Evolutionary conservation across 805 yeast genomes (phyloP).

Genomic region (Barnettozyma populi): DNA sequence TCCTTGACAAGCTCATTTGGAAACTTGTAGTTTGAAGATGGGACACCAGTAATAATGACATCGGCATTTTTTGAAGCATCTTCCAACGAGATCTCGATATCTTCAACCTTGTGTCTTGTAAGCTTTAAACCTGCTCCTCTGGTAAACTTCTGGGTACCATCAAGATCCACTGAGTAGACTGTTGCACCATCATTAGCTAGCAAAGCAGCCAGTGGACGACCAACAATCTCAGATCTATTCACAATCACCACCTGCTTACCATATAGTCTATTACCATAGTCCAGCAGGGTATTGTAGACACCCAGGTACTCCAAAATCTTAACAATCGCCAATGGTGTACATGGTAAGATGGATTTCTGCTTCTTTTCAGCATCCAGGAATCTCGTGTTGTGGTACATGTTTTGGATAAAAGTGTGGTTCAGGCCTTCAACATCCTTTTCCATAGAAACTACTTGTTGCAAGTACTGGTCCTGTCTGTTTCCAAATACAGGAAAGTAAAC

Average conservation of each 20-base stretch:
- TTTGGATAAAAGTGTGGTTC: conserved; percentile 84
- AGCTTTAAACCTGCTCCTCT: conserved; percentile 87
- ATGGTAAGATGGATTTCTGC: conserved; percentile 83
- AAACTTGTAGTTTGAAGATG: conserved; percentile 75
- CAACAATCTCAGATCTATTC: conserved; percentile 94
- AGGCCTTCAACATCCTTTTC: conserved; percentile 97
- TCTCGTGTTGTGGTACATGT: conserved; percentile 90
- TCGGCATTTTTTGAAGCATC: conserved; percentile 72
- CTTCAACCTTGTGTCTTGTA: conserved; percentile 76
- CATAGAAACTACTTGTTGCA: conserved; percentile 87
- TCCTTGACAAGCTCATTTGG: conserved; percentile 74
- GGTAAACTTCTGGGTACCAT: conserved; percentile 84
- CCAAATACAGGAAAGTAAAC: conserved; percentile 97
- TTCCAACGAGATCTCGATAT: conserved; percentile 47
- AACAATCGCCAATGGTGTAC: conserved; percentile 94
- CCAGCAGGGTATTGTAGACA: conserved; percentile 74
- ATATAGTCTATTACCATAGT: conserved; percentile 86
- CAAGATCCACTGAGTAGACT: conserved; percentile 86
- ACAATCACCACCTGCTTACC: conserved; percentile 90
- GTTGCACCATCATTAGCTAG: conserved; percentile 97
- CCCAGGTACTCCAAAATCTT: conserved; percentile 88
- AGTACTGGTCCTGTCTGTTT: conserved; percentile 87
- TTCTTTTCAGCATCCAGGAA: conserved; percentile 66
- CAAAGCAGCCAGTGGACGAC: conserved; percentile 93
- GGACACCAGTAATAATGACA: conserved; percentile 95